Conservation (phyloP, 331 rosid species). For the Saraca asoca region DNA sequence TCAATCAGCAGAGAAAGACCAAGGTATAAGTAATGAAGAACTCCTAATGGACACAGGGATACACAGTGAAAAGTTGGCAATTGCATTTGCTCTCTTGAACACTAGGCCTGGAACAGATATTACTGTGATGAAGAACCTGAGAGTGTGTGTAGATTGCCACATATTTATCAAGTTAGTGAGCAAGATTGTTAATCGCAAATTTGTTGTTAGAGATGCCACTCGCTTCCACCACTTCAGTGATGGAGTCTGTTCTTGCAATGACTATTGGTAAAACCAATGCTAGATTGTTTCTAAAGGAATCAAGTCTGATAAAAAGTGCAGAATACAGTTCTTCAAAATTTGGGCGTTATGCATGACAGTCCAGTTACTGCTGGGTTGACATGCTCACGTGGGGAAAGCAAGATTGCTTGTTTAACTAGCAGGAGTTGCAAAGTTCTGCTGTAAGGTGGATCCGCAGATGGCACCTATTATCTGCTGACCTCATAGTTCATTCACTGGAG, state of each 20-base stretch:
- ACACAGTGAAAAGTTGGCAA: slow-evolving; percentile 83
- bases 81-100: slow-evolving; percentile 68
- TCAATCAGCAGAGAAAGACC: slow-evolving; percentile 33
- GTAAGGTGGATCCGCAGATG: background rate
- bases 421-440: slow-evolving; percentile 13
- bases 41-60: slow-evolving; percentile 41
- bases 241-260: slow-evolving; percentile 85
- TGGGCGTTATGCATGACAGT: background rate
- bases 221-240: slow-evolving; percentile 85
- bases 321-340: slow-evolving; percentile 23
- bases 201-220: slow-evolving; percentile 80
- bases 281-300: background rate
- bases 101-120: slow-evolving; percentile 62
- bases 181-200: slow-evolving; percentile 67
- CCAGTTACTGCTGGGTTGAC: background rate
- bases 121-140: slow-evolving; percentile 72
- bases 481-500: no score
- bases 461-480: slow-evolving; percentile 4
- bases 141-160: slow-evolving; percentile 89
- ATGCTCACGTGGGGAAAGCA: slow-evolving; percentile 14
- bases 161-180: slow-evolving; percentile 71
- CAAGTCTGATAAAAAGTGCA: background rate
- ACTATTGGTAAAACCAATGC: slow-evolving; percentile 63
- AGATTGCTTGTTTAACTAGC: background rate
- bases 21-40: slow-evolving; percentile 44